Evolutionary conservation across 2,329 filamentous ascomycete species (phyloP).

Genomic region (Fusarium domesticum): DNA sequence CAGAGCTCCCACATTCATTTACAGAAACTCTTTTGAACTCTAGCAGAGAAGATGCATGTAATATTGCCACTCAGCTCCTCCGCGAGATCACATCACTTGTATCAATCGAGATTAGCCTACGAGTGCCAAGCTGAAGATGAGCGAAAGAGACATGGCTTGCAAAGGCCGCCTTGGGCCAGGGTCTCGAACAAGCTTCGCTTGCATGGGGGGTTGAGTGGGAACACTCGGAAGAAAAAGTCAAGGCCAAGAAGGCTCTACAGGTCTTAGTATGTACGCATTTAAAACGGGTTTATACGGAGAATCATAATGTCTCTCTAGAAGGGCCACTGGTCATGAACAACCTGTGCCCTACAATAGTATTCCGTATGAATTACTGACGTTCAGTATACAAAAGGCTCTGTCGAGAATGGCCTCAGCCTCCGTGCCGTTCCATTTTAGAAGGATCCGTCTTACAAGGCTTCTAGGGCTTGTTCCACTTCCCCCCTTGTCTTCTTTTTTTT

Average conservation of each 20-base stretch:
- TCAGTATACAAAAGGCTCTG: no score
- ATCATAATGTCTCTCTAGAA: no score
- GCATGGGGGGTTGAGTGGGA: not conserved
- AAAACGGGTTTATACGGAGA: no score
- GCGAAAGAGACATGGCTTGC: not conserved
- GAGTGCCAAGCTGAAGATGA: not conserved
- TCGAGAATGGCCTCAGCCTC: not conserved
- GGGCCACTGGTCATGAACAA: no score
- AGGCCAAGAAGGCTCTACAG: not conserved
- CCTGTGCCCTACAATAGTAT: no score
- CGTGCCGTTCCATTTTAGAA: not conserved
- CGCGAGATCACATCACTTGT: no score
- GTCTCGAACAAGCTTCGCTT: not conserved
- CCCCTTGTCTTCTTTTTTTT: not conserved
- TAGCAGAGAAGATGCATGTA: no score
- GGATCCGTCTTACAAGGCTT: not conserved
- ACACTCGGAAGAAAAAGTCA: not conserved
- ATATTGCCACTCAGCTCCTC: no score
- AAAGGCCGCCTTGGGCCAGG: not conserved
- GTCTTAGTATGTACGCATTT: no score
- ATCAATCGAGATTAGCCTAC: not conserved
- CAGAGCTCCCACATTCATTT: not conserved
- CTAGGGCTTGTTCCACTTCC: not conserved
- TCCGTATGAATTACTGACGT: not conserved
- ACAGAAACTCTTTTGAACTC: no score